A percentile compares a stretch with the other conserved stretches of the same genome.
Evolutionary conservation across 2,329 filamentous ascomycete genomes (phyloP).

Genomic region (Ceratocystis destructans): DNA sequence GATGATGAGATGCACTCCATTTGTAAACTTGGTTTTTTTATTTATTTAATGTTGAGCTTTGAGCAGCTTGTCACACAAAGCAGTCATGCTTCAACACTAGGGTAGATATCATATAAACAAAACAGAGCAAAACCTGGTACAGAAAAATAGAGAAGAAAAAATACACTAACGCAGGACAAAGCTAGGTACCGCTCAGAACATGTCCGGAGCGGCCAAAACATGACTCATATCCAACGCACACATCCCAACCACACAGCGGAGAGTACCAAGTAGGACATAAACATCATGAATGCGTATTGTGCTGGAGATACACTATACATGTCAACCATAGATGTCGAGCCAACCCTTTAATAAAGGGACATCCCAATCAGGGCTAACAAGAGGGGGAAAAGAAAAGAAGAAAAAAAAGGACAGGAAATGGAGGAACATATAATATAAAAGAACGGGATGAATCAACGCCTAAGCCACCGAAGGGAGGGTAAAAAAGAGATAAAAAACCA

Average conservation of each 20-base stretch:
- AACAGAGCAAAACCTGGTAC: neutral
- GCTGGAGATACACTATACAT: neutral
- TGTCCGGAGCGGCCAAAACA: neutral
- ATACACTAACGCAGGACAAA: neutral
- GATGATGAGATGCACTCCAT: neutral
- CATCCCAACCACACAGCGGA: neutral
- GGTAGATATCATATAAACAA: neutral
- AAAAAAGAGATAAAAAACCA: slow-evolving; percentile 7
- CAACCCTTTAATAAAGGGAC: neutral
- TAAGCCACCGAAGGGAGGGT: slow-evolving; percentile 12
- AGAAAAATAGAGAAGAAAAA: neutral
- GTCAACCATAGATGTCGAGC: neutral
- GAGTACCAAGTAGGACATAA: neutral
- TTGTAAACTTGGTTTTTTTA: neutral
- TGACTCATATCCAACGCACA: neutral
- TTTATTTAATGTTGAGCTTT: neutral
- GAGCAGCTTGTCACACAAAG: neutral
- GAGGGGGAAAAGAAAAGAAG: neutral
- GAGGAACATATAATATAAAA: slow-evolving; percentile 19
- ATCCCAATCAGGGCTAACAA: neutral
- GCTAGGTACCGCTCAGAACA: neutral
- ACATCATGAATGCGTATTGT: neutral
- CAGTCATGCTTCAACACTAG: neutral
- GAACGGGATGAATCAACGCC: slow-evolving; percentile 20
- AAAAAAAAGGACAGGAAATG: slow-evolving; percentile 10